Percentiles rank a stretch among this genome's conserved stretches.
These are phyloP conservation scores for Amanita polypyramis DNA, from an alignment of 768 basidiomycete genomes.

Conservation along the genomic window DNA sequence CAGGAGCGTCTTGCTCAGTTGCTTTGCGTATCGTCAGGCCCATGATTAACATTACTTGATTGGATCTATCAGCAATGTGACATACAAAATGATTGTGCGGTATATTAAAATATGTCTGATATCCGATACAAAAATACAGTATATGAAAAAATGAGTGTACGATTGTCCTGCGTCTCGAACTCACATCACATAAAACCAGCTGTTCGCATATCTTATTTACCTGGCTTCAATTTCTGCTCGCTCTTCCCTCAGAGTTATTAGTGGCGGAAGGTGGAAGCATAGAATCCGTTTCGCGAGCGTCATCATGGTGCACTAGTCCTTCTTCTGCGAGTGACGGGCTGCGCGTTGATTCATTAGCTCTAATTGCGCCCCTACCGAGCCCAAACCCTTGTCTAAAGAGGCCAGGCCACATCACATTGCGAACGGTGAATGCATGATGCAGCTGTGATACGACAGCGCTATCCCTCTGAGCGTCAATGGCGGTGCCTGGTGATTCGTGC, in stretches of 20 bases:
- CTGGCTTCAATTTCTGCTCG: constrained; percentile 35
- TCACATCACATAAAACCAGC: constrained; percentile 36
- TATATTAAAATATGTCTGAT: too few species aligned
- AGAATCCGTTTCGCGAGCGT: constrained; percentile 22
- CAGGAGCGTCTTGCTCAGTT: constrained; percentile 38
- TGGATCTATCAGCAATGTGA: too few species aligned
- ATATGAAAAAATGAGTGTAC: not conserved
- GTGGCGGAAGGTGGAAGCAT: constrained; percentile 23
- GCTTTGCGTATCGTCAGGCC: constrained; percentile 44
- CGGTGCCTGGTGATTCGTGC: constrained; percentile 12
- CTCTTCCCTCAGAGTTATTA: constrained; percentile 30
- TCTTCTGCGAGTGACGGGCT: constrained; percentile 20
- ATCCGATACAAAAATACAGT: not conserved
- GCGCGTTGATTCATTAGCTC: constrained; percentile 16
- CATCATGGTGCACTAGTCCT: constrained; percentile 13
- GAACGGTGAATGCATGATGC: constrained; percentile 29
- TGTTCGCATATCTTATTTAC: constrained; percentile 48
- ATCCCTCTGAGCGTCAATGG: constrained; percentile 14
- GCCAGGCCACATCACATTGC: constrained; percentile 27
- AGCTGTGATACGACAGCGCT: constrained; percentile 23
- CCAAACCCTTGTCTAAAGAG: constrained; percentile 38
- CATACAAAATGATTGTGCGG: too few species aligned
- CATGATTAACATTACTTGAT: constrained; percentile 16
- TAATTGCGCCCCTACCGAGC: constrained; percentile 18
- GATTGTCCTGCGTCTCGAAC: not conserved